Conservation (phyloP, 805 yeast genomes). For the Schwanniomyces sp. region DNA sequence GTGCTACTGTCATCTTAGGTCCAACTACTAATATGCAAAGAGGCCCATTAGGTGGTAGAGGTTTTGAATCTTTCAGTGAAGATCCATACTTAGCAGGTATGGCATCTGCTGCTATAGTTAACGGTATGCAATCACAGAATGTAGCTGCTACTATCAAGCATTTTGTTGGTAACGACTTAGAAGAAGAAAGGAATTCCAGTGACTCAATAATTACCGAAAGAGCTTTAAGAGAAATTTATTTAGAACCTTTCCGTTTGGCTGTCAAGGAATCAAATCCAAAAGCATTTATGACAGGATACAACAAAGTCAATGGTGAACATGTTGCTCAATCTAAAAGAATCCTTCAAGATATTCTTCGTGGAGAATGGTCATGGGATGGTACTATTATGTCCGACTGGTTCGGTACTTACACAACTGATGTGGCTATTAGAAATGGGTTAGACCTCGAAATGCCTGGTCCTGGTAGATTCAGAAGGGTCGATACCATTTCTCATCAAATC, state of each 20-base stretch:
- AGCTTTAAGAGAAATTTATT: constrained; percentile 31
- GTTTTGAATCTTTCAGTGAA: constrained; percentile 34
- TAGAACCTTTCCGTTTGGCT: constrained; percentile 34
- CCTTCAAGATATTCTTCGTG: constrained; percentile 22
- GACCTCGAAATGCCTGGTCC: constrained; percentile 39
- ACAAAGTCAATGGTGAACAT: constrained; percentile 31
- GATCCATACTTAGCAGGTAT: constrained; percentile 32
- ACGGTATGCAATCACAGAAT: constrained; percentile 24
- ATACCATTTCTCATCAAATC: constrained; percentile 16
- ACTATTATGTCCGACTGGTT: constrained; percentile 34
- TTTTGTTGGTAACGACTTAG: constrained; percentile 33
- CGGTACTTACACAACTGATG: constrained; percentile 27
- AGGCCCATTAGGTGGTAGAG: constrained; percentile 37
- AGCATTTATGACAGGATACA: constrained; percentile 32
- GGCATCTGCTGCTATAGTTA: constrained; percentile 21
- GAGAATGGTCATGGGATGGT: constrained; percentile 35
- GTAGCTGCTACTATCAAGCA: constrained; percentile 36
- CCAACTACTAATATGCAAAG: constrained; percentile 34
- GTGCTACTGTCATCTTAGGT: constrained; percentile 30
- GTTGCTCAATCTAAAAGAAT: constrained; percentile 24
- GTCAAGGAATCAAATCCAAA: constrained; percentile 27
- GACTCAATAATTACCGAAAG: constrained; percentile 30
- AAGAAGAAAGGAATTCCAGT: constrained; percentile 26
- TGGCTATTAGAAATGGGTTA: constrained; percentile 26
- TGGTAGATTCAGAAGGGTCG: constrained; percentile 17